Conservation (phyloP, 257 asterid genomes). For the Capsicum chinense region DNA sequence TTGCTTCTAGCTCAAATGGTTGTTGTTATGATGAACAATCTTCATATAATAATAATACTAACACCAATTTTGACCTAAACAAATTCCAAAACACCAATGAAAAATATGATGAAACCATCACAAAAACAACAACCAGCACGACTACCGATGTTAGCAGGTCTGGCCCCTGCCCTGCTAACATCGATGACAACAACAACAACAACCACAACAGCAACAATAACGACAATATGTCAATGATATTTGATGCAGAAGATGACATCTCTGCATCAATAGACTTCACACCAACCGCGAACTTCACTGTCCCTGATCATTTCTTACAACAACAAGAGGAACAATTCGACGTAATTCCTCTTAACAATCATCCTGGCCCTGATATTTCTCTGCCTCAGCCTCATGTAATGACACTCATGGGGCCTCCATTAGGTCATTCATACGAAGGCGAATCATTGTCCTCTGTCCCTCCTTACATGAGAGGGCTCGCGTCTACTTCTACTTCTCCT, state of each 20-base stretch:
- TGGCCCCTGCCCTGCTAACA: background rate
- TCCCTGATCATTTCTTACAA: slow-evolving; percentile 48
- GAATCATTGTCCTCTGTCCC: slow-evolving; percentile 52
- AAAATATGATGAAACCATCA: background rate
- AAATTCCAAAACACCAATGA: slow-evolving; percentile 38
- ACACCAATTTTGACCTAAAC: slow-evolving; percentile 46
- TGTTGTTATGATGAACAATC: slow-evolving; percentile 69
- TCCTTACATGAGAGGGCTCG: slow-evolving; percentile 46
- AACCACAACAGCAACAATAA: slow-evolving; percentile 24
- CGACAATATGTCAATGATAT: slow-evolving; percentile 42
- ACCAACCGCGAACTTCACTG: slow-evolving; percentile 47
- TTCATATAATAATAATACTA: slow-evolving; percentile 48
- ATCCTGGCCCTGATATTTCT: background rate
- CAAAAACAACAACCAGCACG: slow-evolving; percentile 34
- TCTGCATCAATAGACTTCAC: slow-evolving; percentile 82
- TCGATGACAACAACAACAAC: background rate
- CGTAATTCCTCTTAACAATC: slow-evolving; percentile 42
- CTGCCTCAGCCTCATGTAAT: slow-evolving; percentile 32
- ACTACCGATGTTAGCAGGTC: slow-evolving; percentile 5
- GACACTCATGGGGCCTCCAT: slow-evolving; percentile 49
- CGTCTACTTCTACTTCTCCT: slow-evolving; percentile 46
- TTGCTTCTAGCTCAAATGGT: slow-evolving; percentile 68
- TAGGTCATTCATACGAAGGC: slow-evolving; percentile 48
- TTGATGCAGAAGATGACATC: slow-evolving; percentile 59
- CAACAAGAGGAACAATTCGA: slow-evolving; percentile 51